Evolutionary conservation across 164 flowering plant species (phyloP).

Genomic region (Litsea cubeba): DNA sequence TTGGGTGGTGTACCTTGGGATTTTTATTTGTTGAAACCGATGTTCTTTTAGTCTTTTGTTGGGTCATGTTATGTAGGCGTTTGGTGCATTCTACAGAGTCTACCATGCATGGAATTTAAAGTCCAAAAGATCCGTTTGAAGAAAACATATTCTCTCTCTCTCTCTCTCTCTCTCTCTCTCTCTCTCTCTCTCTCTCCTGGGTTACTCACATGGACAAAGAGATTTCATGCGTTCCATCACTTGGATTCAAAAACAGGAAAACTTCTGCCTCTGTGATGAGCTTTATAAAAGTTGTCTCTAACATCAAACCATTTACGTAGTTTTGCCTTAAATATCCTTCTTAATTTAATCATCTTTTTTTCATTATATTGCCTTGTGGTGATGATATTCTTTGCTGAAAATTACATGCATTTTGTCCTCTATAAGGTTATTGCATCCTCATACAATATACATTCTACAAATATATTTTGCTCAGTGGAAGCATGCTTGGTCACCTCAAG

Average conservation of each 20-base stretch:
- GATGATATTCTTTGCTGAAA: neutral
- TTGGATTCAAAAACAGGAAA: neutral
- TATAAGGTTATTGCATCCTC: neutral
- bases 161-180: constrained; percentile 3
- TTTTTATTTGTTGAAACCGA: neutral
- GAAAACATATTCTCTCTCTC: neutral
- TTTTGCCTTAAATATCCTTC: neutral
- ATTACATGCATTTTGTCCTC: neutral
- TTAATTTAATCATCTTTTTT: neutral
- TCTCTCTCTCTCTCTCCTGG: neutral
- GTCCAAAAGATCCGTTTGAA: neutral
- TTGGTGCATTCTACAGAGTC: neutral
- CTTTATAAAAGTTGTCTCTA: neutral
- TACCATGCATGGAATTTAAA: constrained; percentile 13
- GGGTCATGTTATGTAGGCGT: neutral
- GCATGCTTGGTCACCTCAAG: neutral
- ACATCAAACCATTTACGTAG: neutral
- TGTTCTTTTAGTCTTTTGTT: constrained; percentile 1
- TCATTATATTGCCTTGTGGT: too few species aligned
- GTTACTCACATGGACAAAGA: neutral
- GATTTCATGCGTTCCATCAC: neutral
- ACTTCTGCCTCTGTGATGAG: neutral
- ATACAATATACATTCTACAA: neutral
- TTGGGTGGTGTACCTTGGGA: constrained; percentile 5
- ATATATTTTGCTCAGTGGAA: neutral